These are phyloP conservation scores for Epichloe brachyelytri DNA, from an alignment of 2,329 filamentous ascomycete genomes.

Conservation along the genomic window DNA sequence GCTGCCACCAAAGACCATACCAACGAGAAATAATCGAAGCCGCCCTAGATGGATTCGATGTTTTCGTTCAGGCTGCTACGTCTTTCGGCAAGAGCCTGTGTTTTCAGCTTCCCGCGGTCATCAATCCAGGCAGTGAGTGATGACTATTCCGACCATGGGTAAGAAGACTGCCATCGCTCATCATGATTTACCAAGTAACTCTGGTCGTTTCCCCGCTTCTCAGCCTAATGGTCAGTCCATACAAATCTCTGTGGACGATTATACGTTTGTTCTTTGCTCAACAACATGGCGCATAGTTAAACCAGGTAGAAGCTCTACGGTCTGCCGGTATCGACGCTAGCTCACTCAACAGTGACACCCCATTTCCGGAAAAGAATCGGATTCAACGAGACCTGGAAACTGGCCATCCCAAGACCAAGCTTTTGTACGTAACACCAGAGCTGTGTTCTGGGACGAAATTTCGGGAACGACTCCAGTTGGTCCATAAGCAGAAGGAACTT, in stretches of 20 bases:
- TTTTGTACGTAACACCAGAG: constrained; percentile 91
- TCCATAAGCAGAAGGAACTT: constrained; percentile 74
- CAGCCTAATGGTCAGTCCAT: constrained; percentile 62
- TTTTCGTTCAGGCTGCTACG: constrained; percentile 84
- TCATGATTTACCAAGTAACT: constrained; percentile 44
- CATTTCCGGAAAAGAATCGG: constrained; percentile 45
- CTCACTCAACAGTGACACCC: constrained; percentile 76
- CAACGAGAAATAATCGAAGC: constrained; percentile 82
- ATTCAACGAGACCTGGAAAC: constrained; percentile 76
- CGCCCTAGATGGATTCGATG: constrained; percentile 71
- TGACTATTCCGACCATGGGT: not conserved
- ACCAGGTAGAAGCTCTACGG: constrained; percentile 74
- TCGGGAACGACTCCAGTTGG: constrained; percentile 56
- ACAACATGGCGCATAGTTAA: constrained; percentile 44
- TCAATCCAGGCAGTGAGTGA: constrained; percentile 70
- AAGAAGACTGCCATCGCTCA: constrained; percentile 3
- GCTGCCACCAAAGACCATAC: constrained; percentile 47
- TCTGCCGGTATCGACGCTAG: constrained; percentile 65
- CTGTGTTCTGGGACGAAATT: constrained; percentile 69
- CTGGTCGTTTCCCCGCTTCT: constrained; percentile 83
- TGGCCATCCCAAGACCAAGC: constrained; percentile 68
- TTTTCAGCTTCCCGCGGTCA: constrained; percentile 81
- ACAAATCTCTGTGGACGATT: constrained; percentile 1
- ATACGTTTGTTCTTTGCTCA: not conserved
- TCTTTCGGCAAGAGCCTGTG: constrained; percentile 90